Conservation (phyloP, 1,284 basidiomycete genomes). For the Neonothopanus nambi region DNA sequence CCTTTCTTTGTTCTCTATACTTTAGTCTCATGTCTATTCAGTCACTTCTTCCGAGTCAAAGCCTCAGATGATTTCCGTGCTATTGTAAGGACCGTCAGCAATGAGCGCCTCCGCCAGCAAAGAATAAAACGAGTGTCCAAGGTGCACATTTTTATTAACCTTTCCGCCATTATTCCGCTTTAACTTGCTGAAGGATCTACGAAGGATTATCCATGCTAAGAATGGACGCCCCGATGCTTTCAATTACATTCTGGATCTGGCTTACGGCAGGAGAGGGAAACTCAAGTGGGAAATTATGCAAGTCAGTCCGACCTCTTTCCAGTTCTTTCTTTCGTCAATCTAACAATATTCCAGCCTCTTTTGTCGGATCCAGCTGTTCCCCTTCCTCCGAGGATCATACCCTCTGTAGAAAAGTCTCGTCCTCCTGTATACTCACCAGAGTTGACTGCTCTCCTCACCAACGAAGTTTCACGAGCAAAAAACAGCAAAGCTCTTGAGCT, state of each 20-base stretch:
- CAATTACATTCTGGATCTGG: constrained; percentile 62
- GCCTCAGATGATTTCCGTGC: constrained; percentile 57
- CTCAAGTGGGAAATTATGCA: constrained; percentile 65
- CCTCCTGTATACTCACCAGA: constrained; percentile 66
- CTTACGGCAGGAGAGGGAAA: constrained; percentile 78
- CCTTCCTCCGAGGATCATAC: constrained; percentile 48
- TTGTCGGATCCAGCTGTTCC: constrained; percentile 44
- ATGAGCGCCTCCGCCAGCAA: constrained; percentile 29
- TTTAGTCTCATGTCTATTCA: constrained; percentile 30
- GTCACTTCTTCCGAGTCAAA: constrained; percentile 67
- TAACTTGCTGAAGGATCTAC: constrained; percentile 47
- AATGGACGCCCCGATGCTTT: constrained; percentile 54
- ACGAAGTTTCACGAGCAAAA: constrained; percentile 42
- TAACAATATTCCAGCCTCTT: constrained; percentile 46
- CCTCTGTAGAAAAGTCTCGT: constrained; percentile 49
- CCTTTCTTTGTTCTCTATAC: neutral
- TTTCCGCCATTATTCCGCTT: neutral
- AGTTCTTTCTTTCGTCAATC: constrained; percentile 9
- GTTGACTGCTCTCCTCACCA: constrained; percentile 60
- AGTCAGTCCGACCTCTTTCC: constrained; percentile 36
- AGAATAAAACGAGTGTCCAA: constrained; percentile 53
- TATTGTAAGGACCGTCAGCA: constrained; percentile 31
- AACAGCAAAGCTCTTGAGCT: constrained; percentile 38
- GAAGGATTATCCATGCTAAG: constrained; percentile 59
- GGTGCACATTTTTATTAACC: constrained; percentile 32